Evolutionary conservation across 257 asterid species (phyloP).

Genomic region (Solanum habrochaites): DNA sequence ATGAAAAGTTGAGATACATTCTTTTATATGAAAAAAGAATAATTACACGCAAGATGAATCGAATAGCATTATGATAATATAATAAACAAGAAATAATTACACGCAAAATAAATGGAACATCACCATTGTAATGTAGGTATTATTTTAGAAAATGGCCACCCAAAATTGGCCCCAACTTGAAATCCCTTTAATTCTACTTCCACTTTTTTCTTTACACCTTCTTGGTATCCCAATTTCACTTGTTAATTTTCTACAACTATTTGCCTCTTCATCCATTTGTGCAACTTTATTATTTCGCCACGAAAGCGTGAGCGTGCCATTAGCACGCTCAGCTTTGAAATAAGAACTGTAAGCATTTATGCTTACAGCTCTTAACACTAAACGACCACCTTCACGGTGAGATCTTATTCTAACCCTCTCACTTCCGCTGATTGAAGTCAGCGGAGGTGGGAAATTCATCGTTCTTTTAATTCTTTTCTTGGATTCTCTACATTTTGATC

Average conservation of each 20-base stretch:
- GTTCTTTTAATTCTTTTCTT: slow-evolving; percentile 5
- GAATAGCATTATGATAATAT: background rate
- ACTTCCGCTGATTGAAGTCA: slow-evolving; percentile 45
- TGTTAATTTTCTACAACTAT: background rate
- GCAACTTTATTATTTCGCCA: background rate
- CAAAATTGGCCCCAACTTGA: background rate
- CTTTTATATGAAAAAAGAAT: background rate
- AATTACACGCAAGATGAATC: background rate
- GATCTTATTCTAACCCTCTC: slow-evolving; percentile 31
- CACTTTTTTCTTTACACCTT: background rate
- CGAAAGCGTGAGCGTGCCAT: slow-evolving; percentile 67
- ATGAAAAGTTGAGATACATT: background rate
- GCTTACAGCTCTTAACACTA: slow-evolving; percentile 46
- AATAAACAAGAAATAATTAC: background rate
- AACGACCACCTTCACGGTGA: slow-evolving; percentile 53
- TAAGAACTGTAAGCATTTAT: background rate
- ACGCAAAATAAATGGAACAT: no score
- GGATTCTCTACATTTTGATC: slow-evolving; percentile 2
- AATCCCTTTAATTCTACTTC: background rate
- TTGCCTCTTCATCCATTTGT: background rate
- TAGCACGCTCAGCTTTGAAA: slow-evolving; percentile 41
- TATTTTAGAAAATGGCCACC: background rate
- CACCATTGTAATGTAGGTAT: no score
- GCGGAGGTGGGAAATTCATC: slow-evolving; percentile 54
- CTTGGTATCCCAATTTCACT: background rate